Percentiles rank a stretch among this genome's conserved stretches.
These are phyloP conservation scores for Penicillium bialowiezense DNA, from an alignment of 495 filamentous ascomycete genomes.

Conservation along the genomic window DNA sequence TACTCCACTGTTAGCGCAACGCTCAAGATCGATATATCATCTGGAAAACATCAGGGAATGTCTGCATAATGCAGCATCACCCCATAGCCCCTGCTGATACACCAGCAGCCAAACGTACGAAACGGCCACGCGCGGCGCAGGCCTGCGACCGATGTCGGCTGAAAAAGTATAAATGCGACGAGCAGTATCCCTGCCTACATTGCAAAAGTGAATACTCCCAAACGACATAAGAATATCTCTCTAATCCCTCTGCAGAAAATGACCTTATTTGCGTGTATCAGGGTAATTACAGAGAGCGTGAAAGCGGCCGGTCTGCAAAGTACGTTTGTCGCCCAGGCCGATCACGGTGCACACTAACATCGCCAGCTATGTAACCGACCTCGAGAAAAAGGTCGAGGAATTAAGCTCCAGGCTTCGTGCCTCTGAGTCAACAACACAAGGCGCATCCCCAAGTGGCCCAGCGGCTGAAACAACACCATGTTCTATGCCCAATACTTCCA, in stretches of 20 bases:
- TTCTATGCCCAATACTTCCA: constrained; percentile 28
- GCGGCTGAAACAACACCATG: constrained; percentile 27
- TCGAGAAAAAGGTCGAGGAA: constrained; percentile 40
- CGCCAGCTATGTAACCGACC: constrained; percentile 34
- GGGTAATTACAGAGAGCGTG: constrained; percentile 36
- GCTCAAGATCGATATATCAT: not conserved
- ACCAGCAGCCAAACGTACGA: constrained; percentile 27
- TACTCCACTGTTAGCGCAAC: constrained; percentile 7
- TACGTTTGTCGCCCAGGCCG: constrained; percentile 3
- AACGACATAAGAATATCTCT: not conserved
- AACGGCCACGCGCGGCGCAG: constrained; percentile 38
- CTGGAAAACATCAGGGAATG: not conserved
- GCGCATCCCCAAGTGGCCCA: constrained; percentile 10
- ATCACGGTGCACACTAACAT: not conserved
- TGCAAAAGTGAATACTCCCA: constrained; percentile 32
- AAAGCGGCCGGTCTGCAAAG: constrained; percentile 35
- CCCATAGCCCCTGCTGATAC: constrained; percentile 6
- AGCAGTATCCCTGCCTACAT: constrained; percentile 39
- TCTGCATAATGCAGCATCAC: constrained; percentile 12
- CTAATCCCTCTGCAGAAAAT: constrained; percentile 22
- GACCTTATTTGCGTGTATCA: constrained; percentile 34
- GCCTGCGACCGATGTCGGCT: constrained; percentile 41
- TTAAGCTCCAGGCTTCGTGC: constrained; percentile 25
- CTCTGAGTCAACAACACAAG: constrained; percentile 21
- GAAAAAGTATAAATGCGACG: constrained; percentile 47